Conservation (phyloP, 352 stramenopile genomes). For the Aphanomyces cochlioides region DNA sequence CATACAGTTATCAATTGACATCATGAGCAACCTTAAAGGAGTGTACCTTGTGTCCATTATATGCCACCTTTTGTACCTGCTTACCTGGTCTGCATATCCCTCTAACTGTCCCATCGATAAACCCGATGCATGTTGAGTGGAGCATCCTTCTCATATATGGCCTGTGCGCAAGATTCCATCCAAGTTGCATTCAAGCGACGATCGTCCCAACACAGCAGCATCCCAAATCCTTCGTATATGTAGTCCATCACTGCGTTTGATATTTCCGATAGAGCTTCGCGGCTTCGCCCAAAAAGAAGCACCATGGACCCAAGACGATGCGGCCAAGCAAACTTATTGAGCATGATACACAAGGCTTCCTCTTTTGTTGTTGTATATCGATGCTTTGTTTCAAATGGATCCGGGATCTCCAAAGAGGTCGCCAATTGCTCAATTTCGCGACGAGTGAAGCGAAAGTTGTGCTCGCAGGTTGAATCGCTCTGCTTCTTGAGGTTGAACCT, state of each 20-base stretch:
- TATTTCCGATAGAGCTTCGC: conserved; percentile 6
- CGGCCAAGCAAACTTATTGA: conserved; percentile 9
- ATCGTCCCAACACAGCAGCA: neutral
- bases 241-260: neutral
- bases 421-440: neutral
- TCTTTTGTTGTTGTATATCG: neutral
- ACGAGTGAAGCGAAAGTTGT: conserved; percentile 7
- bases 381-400: neutral
- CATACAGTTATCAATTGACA: neutral
- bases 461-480: neutral
- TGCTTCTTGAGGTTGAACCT: conserved; percentile 1
- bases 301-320: conserved; percentile 20
- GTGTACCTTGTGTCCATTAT: conserved; percentile 13
- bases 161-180: neutral
- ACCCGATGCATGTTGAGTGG: conserved; percentile 6
- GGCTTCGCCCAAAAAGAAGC: conserved; percentile 11
- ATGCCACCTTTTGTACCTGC: conserved; percentile 7
- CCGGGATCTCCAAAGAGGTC: neutral
- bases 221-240: conserved; percentile 2
- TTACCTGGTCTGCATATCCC: conserved; percentile 4
- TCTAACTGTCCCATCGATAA: conserved; percentile 11
- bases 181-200: neutral
- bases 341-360: conserved; percentile 11
- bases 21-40: neutral
- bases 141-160: neutral